Base-by-base conservation (phyloP, 2,329 filamentous ascomycete species). In the Fusarium sp. region DNA sequence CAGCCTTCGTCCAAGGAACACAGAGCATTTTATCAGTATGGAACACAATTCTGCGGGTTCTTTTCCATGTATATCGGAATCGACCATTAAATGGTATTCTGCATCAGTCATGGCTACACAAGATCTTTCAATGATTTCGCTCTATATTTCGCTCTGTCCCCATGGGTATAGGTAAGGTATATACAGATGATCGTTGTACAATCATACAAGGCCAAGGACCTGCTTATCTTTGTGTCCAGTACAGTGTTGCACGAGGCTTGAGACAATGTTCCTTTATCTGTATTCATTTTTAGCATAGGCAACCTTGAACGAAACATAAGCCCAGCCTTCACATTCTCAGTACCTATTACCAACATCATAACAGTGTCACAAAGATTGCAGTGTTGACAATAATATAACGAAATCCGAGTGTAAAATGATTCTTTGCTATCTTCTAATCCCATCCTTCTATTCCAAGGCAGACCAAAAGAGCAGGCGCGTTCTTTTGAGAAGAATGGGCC, bases 381-480 rank as follows among this genome's bases (percentile, higher is more conserved):
- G 29, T 13, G 29, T 13, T 30, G 12, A 38, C 6, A 12, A 11
- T 38, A n/a, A 38, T 38, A 18, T 38, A 38, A 38, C 34, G 18
- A 12, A 38, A 7, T 38, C 18, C n/a, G 18, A 38, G 24, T 18
- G 30, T 22, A 40, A 20, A 29, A 43, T 29, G 30, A 29, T 15
- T 30, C 53, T 25, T 16, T 47, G 46, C 47, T 63, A 57, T 48
- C 57, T 53, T 62, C 60, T 62, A 62, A 54, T 43, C 30, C 10
- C 24, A 48, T 29, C 27, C 58, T 54, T 75, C 66, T 74, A 71
- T 65, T 58, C 44, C 67, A 65, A 57, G 65, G 46, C 56, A 56
- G 40, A 15, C 38, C 51, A 9, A 27, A 58, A 57, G 48, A 65
- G 52, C 32, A 58, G 47, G 53, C 48, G 57, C 29, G 30, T 67